Evolutionary conservation across 2,329 filamentous ascomycete species (phyloP).

Genomic region (Fusarium sororula): DNA sequence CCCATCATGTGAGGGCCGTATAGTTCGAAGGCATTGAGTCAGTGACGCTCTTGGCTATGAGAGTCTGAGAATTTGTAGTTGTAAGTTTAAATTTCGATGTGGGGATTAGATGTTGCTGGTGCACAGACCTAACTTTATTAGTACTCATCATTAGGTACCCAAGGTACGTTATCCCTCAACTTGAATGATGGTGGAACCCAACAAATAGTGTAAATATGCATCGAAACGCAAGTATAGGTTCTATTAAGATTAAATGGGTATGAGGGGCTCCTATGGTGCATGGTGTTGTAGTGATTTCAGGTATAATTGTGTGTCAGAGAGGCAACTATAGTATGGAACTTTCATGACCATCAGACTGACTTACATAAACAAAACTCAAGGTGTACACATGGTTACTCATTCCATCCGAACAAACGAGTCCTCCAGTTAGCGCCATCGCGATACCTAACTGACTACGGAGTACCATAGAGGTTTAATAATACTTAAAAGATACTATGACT

Average conservation of each 20-base stretch:
- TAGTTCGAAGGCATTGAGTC: conserved; percentile 16
- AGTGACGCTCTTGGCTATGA: background rate
- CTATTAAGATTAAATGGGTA: background rate
- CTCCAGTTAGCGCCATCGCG: background rate
- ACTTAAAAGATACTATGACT: background rate
- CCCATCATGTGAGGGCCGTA: conserved; percentile 47
- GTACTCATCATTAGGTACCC: background rate
- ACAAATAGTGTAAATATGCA: background rate
- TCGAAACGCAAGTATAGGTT: background rate
- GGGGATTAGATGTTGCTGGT: background rate
- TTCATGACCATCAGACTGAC: background rate
- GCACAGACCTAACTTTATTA: background rate
- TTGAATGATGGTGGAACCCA: background rate
- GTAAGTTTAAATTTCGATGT: conserved; percentile 15
- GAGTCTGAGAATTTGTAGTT: background rate
- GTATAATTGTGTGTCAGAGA: background rate
- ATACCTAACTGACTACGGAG: too few relatives aligned
- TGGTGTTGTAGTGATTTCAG: background rate
- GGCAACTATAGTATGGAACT: background rate
- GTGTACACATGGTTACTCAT: background rate
- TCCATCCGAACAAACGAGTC: background rate
- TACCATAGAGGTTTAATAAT: background rate
- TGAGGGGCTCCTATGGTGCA: background rate
- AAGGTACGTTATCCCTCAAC: background rate
- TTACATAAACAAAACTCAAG: background rate